These are phyloP conservation scores for Suhomyces sp. DNA, from an alignment of 805 yeast species.

Conservation along the genomic window DNA sequence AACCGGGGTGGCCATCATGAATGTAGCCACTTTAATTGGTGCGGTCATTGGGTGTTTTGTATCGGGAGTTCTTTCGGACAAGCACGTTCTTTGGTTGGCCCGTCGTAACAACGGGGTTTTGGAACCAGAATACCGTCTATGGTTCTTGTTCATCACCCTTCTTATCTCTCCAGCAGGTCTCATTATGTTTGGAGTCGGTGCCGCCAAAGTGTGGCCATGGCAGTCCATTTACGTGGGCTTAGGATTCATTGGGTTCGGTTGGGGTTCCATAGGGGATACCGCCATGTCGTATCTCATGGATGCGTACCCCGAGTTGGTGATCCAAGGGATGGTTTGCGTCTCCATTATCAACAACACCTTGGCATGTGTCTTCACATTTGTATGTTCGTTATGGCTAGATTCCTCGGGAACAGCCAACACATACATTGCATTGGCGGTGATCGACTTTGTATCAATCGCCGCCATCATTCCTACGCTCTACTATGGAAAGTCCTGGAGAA, in stretches of 20 bases:
- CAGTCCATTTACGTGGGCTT: constrained; percentile 37
- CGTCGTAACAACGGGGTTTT: constrained; percentile 33
- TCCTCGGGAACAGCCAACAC: constrained; percentile 35
- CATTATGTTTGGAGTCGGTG: constrained; percentile 36
- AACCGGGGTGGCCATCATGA: constrained; percentile 39
- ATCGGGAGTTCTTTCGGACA: constrained; percentile 34
- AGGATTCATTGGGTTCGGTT: constrained; percentile 36
- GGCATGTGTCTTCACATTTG: constrained; percentile 38
- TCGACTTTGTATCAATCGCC: constrained; percentile 33
- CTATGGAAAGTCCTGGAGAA: constrained; percentile 34
- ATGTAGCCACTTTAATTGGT: constrained; percentile 38
- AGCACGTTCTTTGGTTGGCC: constrained; percentile 36
- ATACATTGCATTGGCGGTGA: constrained; percentile 33
- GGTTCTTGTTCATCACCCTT: constrained; percentile 34
- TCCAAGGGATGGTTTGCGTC: constrained; percentile 40
- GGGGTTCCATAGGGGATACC: constrained; percentile 38
- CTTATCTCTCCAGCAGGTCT: constrained; percentile 34
- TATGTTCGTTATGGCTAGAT: constrained; percentile 39
- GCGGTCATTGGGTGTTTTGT: constrained; percentile 38
- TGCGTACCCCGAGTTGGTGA: constrained; percentile 39
- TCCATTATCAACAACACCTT: constrained; percentile 37
- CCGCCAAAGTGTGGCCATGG: constrained; percentile 37
- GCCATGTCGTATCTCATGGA: constrained; percentile 40
- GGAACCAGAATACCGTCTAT: constrained; percentile 38
- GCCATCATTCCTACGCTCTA: constrained; percentile 28